Base-by-base conservation (phyloP, 2,329 filamentous ascomycete genomes). In the Colletotrichum brevisporum region DNA sequence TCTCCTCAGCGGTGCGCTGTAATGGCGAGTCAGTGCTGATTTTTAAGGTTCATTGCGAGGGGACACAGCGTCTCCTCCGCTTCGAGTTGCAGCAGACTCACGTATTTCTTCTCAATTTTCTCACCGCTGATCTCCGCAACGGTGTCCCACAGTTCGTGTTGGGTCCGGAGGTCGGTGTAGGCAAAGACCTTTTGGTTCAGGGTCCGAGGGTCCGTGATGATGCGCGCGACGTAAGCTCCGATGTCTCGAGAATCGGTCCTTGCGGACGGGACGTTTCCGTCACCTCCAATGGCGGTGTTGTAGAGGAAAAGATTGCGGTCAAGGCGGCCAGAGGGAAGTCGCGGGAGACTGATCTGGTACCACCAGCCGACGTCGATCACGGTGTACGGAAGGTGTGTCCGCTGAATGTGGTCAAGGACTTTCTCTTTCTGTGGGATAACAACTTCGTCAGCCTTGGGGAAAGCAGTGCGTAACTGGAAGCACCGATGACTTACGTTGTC, bases 321-420 rank as follows among this genome's bases (percentile, higher is more conserved):
- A 16, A 80, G 76, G 6, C 71, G 54, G n/a, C 54, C 41, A 8
- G 74, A 79, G 2, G 76, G 73, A 0, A 79, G 59, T 24, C 59
- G 27, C 0, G 76, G 77, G 2, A 75, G 31, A 31, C 78, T 77
- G 39, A 85, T 71, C 72, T 89, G 85, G 73, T 87, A 85, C 88
- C 88, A 90, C 79, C 80, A 88, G 18, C 87, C 88, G 15, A 88
- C 82, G 70, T 90, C 88, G 57, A 89, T 83, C 72, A 87, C 78
- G 6, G 88, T 89, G 76, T 85, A 90, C 0, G 85, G 85, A 1
- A 90, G 79, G 43, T 79, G 76, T 1, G 85, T 73, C 62, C 79
- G 76, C 72, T 84, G 83, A 67, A 89, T 78, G 61, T 85, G 81
- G 66, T 85, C 81, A 73, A 85, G 81, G 12, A 88, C 78, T 2